Evolutionary conservation across 208 protist genomes (phyloP).

Genomic region (Trypanosoma boissoni): DNA sequence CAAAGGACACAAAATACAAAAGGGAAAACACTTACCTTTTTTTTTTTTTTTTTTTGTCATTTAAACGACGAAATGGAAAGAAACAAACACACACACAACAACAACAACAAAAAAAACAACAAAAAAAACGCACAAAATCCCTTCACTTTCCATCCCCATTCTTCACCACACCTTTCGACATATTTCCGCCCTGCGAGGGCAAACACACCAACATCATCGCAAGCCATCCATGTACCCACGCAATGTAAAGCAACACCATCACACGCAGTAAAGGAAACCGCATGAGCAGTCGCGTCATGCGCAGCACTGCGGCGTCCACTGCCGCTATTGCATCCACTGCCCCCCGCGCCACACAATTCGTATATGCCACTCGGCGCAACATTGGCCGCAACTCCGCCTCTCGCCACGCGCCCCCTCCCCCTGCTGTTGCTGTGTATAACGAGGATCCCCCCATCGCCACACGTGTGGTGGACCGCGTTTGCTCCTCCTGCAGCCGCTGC

Average conservation of each 20-base stretch:
- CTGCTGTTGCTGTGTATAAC: neutral
- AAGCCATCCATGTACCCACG: constrained; percentile 50
- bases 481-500: constrained; percentile 41
- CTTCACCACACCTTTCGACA: neutral
- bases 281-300: constrained; percentile 28
- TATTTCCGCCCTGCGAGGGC: no score
- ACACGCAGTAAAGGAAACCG: constrained; percentile 38
- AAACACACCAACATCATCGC: constrained; percentile 19
- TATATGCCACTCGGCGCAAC: constrained; percentile 9
- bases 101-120: constrained; percentile 3
- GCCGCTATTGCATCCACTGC: constrained; percentile 9
- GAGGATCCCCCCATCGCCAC: constrained; percentile 17
- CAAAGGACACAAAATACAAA: no score
- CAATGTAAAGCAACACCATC: constrained; percentile 39
- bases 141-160: neutral
- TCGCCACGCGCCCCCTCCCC: constrained; percentile 3
- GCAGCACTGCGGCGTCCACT: constrained; percentile 34
- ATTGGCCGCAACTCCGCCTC: neutral
- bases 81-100: neutral
- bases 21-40: no score
- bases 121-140: neutral
- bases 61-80: no score
- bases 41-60: no score
- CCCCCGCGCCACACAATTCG: constrained; percentile 11
- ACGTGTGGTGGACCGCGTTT: constrained; percentile 30